phyloP scores from a whole-genome alignment of 2,329 filamentous ascomycete species.

The Whalleya microplaca region DNA sequence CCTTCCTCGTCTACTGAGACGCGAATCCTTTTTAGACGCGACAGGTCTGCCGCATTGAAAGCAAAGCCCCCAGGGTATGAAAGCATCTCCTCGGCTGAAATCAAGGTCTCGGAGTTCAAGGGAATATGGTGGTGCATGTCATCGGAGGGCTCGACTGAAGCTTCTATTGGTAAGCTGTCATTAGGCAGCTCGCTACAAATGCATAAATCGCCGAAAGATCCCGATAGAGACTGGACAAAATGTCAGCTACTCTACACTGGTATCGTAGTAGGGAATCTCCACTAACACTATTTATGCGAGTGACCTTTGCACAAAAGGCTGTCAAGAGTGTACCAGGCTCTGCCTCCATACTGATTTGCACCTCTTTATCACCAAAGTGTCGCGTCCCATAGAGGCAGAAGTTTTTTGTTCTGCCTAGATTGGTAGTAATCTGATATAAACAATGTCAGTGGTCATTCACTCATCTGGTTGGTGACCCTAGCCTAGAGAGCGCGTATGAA shows the following conservation, averaged over 20 bases:
- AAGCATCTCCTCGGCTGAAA: constrained; percentile 17
- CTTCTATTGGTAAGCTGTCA: background rate
- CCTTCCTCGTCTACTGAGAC: constrained; percentile 15
- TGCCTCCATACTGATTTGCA: constrained; percentile 2
- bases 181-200: background rate
- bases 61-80: constrained; percentile 17
- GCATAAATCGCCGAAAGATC: constrained; percentile 16
- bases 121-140: constrained; percentile 14
- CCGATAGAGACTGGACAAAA: constrained; percentile 1
- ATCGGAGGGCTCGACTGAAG: background rate
- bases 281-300: no score
- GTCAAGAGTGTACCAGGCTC: constrained; percentile 12
- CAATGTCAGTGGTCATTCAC: background rate
- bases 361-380: background rate
- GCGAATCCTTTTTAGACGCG: constrained; percentile 17
- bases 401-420: constrained; percentile 9
- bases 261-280: background rate
- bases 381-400: constrained; percentile 14
- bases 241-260: background rate
- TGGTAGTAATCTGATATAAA: constrained; percentile 14
- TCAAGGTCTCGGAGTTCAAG: constrained; percentile 5
- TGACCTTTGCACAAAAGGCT: constrained; percentile 16
- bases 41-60: constrained; percentile 19
- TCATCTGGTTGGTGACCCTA: no score
- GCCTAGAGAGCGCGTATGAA: background rate